These are phyloP conservation scores for Raphanus hybrid DNA, from an alignment of 441 rosid genomes.

Conservation along the genomic window DNA sequence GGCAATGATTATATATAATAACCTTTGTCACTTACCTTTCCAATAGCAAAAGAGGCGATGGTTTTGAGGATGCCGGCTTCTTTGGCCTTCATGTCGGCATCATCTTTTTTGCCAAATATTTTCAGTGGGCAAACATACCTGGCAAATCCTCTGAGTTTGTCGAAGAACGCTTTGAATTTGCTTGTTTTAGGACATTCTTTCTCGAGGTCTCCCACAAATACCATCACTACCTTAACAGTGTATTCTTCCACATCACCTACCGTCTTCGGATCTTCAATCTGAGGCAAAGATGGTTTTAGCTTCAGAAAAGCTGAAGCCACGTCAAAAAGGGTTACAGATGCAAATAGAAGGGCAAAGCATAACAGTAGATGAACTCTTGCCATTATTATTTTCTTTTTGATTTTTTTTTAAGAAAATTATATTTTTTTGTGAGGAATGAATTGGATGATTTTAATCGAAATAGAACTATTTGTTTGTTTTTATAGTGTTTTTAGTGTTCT, in stretches of 20 bases:
- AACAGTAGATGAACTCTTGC: conserved; percentile 30
- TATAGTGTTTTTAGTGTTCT: conserved; percentile 31
- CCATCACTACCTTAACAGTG: conserved; percentile 38
- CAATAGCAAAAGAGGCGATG: conserved; percentile 37
- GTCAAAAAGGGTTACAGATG: conserved; percentile 24
- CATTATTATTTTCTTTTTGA: conserved; percentile 21
- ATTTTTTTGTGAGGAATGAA: not conserved
- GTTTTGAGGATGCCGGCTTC: conserved; percentile 28
- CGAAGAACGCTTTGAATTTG: conserved; percentile 26
- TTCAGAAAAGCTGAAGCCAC: conserved; percentile 25
- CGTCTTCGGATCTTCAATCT: conserved; percentile 31
- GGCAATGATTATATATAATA: not conserved
- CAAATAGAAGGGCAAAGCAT: conserved; percentile 24
- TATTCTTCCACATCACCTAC: conserved; percentile 35
- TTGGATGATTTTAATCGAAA: not conserved
- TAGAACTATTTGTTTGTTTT: conserved; percentile 13
- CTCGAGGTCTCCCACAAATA: conserved; percentile 34
- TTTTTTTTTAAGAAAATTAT: not conserved
- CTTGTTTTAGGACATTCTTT: conserved; percentile 37
- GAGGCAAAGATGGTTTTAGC: conserved; percentile 16
- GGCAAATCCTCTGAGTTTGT: conserved; percentile 31
- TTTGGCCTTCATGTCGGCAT: conserved; percentile 31
- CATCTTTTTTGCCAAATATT: not conserved
- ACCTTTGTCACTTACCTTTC: conserved; percentile 22
- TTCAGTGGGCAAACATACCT: conserved; percentile 34